Base-by-base conservation (phyloP, 306 rosid species). In the Acacia acuminata region DNA sequence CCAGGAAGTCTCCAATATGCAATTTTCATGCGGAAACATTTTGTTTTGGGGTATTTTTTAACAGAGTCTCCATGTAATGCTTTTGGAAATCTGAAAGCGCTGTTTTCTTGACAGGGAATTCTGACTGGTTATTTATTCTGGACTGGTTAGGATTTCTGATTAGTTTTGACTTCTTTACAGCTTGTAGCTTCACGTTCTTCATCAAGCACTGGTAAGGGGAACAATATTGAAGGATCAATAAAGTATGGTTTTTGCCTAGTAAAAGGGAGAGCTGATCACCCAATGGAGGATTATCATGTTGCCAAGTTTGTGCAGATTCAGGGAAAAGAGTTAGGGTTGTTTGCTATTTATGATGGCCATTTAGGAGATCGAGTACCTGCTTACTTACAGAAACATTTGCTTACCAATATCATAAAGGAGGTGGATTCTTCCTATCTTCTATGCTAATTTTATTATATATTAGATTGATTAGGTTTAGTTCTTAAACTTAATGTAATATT, bases 231-330 rank as follows among this genome's bases (percentile, higher is more conserved):
- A 27, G 96, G 98, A 61, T n/a, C 86, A 77, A 85, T 90, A 77
- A 95, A 90, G 90, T 95, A 85, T 77, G 99, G 99, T 77, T 95
- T 93, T 83, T 84, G 93, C 84, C 83, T 95, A 51, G 90, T 92
- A 20, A 95, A 95, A 84, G 98, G 99, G 79, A 95, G 86, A 92
- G 98, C 99, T 73, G 92, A 93, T 82, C 99, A 95, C 82, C 98
- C 98, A 53, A 95, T 95, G 99, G 99, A 95, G 89, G 99, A 95
- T 88, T 93, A 92, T 85, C 98, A 95, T 83, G 99, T 95, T 78
- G 92, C 99, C 78, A 92, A 95, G 85, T 95, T 95, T 82, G 85
- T 85, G 71, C 89, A 73, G 91, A 76, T 78, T 76, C 83, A 89
- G 63, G 90, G 81, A 38, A 92, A 90, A 75, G 98, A 95, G 79